Base-by-base conservation (phyloP, 1,284 basidiomycete species). In the Malassezia furfur region DNA sequence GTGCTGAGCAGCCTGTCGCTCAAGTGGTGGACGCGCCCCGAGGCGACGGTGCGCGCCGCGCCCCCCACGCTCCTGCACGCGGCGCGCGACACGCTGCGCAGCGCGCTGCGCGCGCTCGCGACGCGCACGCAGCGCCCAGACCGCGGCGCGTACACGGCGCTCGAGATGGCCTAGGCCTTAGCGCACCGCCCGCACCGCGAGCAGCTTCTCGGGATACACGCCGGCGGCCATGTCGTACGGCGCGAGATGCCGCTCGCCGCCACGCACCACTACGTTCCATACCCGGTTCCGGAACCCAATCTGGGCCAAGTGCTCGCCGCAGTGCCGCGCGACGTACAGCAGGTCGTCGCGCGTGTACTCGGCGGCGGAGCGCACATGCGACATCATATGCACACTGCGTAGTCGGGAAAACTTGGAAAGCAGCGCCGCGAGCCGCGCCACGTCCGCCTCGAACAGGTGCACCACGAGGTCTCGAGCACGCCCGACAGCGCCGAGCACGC, bases 1-100 rank as follows among this genome's bases (percentile, higher is more conserved):
- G 93, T 99, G 9, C 83, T 82, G 17, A 91, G 87, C 62, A 91
- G 87, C 54, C 78, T 98, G 69, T 84, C 86, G 47, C 79, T 99
- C 62, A 86, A 82, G 71, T 70, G 65, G 50, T 78, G 78, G 76
- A 70, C 65, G 40, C 56, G 45, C 6, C 45, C 45, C 9, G 11
- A 9, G 12, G 4, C 32, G 12, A 10, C 31, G 17, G 31, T 2
- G n/a, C 31, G 34, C 14, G 39, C 39, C 11, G 39, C 39, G 21
- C 2, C 9, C 4, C 10, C 19, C 25, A 40, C 21, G 21, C 39
- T 40, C 2, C 8, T 21, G 25, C 19, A 25, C 39, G 39, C 39
- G 7, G 39, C 25, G 25, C 25, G 7, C 25, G 25, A 28, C 25
- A 28, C 25, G 25, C 25, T 28, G 25, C 25, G 25, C 25, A 28